Conservation (phyloP, 2,329 filamentous ascomycete species). For the Knufia fluminis region DNA sequence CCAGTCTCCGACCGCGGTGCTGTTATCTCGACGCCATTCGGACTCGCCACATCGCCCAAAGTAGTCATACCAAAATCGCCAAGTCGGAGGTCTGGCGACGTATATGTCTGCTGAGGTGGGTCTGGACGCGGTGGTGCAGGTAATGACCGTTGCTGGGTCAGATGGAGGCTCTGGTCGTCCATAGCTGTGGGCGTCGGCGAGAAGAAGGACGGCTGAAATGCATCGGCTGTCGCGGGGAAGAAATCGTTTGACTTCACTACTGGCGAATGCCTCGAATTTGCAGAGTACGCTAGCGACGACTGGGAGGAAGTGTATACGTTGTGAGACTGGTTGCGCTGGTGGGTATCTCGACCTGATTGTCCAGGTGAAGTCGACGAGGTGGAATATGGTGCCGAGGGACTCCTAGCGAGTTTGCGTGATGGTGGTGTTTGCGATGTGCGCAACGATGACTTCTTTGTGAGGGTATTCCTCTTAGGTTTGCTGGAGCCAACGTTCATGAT, state of each 20-base stretch:
- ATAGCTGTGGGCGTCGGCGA: slow-evolving; percentile 22
- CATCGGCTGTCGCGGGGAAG: slow-evolving; percentile 28
- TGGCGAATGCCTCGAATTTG: slow-evolving; percentile 30
- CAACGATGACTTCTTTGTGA: slow-evolving; percentile 9
- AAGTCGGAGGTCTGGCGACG: slow-evolving; percentile 47
- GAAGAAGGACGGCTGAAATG: slow-evolving; percentile 30
- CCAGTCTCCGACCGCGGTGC: slow-evolving; percentile 38
- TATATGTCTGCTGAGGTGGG: slow-evolving; percentile 39
- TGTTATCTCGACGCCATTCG: slow-evolving; percentile 39
- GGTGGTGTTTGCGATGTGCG: not conserved
- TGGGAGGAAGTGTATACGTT: slow-evolving; percentile 6
- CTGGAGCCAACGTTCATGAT: slow-evolving; percentile 6
- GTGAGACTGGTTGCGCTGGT: slow-evolving; percentile 8
- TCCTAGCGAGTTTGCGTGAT: slow-evolving; percentile 4
- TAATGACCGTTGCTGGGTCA: slow-evolving; percentile 38
- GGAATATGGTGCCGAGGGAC: slow-evolving; percentile 9
- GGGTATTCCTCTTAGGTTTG: slow-evolving; percentile 7
- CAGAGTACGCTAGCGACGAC: slow-evolving; percentile 6
- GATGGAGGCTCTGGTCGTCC: slow-evolving; percentile 19
- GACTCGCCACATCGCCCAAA: slow-evolving; percentile 48
- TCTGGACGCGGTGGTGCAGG: slow-evolving; percentile 33
- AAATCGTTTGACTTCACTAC: slow-evolving; percentile 27
- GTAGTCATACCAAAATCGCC: slow-evolving; percentile 35
- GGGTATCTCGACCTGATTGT: not conserved
- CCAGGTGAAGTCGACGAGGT: not conserved